Percentiles rank a stretch among this genome's conserved stretches.
These are phyloP conservation scores for Chimonanthus praecox DNA, from an alignment of 164 flowering plant genomes.

Conservation along the genomic window DNA sequence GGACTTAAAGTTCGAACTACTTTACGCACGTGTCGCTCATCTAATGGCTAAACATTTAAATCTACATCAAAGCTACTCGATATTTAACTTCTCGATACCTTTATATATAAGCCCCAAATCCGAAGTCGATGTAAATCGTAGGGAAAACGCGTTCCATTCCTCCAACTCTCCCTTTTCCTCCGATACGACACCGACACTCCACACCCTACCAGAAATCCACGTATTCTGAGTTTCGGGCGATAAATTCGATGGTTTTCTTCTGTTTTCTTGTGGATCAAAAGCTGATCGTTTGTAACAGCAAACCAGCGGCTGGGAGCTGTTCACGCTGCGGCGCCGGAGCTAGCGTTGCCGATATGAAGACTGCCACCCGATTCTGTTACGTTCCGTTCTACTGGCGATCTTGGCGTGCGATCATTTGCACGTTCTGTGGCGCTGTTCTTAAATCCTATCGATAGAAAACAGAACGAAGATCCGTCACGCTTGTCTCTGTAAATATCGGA, in stretches of 20 bases:
- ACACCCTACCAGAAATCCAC: not conserved
- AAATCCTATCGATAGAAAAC: conserved; percentile 39
- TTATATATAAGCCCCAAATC: too few relatives aligned
- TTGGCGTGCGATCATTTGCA: conserved; percentile 77
- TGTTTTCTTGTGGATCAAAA: conserved; percentile 83
- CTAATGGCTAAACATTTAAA: too few relatives aligned
- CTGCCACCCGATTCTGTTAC: conserved; percentile 59
- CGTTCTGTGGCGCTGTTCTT: conserved; percentile 71
- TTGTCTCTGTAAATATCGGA: not conserved
- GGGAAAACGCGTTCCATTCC: too few relatives aligned
- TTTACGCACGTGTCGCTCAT: too few relatives aligned
- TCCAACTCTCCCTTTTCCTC: not conserved
- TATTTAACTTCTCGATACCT: too few relatives aligned
- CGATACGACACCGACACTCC: not conserved
- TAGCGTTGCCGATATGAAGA: conserved; percentile 77
- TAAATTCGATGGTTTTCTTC: conserved; percentile 51
- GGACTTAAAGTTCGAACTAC: too few relatives aligned
- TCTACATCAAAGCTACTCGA: too few relatives aligned
- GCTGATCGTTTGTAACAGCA: conserved; percentile 39
- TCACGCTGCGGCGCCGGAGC: conserved; percentile 83
- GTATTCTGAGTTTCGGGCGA: not conserved
- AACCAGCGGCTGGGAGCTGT: conserved; percentile 79
- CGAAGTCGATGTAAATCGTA: too few relatives aligned
- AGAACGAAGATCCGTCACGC: not conserved
- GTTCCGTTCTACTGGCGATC: conserved; percentile 70